Conservation (phyloP, 169 alveolate genomes). For the Toxoplasma gondii region DNA sequence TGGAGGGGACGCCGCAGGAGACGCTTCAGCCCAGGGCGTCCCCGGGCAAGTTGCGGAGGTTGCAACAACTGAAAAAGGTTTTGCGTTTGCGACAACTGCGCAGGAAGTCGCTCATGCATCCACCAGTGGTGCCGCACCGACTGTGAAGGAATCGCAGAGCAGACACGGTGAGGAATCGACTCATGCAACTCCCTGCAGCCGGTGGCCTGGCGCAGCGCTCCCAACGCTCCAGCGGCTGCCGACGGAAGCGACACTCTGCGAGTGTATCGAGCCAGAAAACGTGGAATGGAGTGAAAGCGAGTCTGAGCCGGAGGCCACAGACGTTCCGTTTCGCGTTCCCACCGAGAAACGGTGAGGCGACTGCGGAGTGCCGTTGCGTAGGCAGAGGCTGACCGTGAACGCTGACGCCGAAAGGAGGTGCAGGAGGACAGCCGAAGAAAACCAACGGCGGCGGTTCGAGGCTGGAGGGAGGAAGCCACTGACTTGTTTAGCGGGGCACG, state of each 20-base stretch:
- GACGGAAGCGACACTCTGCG: background rate
- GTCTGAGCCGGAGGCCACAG: conserved; percentile 15
- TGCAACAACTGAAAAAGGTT: too few relatives aligned
- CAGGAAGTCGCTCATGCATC: too few relatives aligned
- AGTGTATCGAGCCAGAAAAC: background rate
- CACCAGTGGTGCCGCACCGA: too few relatives aligned
- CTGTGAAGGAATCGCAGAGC: too few relatives aligned
- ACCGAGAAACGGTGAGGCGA: background rate
- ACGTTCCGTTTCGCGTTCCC: conserved; percentile 13
- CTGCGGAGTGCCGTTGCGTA: too few relatives aligned
- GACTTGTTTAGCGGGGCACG: background rate
- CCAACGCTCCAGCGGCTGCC: background rate
- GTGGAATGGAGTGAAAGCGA: conserved; percentile 35
- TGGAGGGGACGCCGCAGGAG: background rate
- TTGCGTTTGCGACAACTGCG: too few relatives aligned
- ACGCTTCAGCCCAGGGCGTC: background rate
- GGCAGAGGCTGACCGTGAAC: background rate
- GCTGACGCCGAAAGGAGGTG: background rate
- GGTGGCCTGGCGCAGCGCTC: background rate
- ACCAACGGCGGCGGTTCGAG: background rate
- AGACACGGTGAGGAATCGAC: too few relatives aligned
- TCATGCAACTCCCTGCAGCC: background rate
- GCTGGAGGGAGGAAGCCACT: background rate
- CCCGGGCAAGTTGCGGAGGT: background rate
- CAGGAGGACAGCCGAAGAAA: background rate